Base-by-base conservation (phyloP, 2,329 filamentous ascomycete species). In the Ophiostoma angusticollis region DNA sequence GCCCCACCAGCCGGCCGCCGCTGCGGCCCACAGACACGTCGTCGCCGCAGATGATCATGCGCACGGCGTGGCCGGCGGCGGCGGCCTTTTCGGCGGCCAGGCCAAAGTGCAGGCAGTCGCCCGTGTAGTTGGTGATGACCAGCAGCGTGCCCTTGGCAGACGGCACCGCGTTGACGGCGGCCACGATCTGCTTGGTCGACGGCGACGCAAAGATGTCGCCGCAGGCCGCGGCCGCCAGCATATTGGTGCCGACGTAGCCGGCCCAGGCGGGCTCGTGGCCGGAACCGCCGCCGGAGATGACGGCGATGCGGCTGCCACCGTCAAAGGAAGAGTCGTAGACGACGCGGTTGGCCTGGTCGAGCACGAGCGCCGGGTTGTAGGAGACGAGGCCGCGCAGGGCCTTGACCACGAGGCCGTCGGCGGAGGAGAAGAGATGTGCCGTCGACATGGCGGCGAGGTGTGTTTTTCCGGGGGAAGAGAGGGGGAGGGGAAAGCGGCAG, bases 201-300 rank as follows among this genome's bases (percentile, higher is more conserved):
- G 75, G 75, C 6, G 67, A 73, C 13, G 75, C 74, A 47, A 80
- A 80, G 46, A 80, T 70, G 50, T 77, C 72, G 31, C 75, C 75
- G 4, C 64, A 65, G 5, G 74, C 74, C 5, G 73, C 68, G 5
- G 72, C 73, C 2, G 71, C 63, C n/a, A 80, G 64, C 57, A 78
- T 63, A 51, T 74, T 75, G 41, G 58, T 52, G 39, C 75, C 75
- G 2, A 80, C 75, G 48, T 78, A 79, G 39, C 74, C 74, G 2
- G 70, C 62, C 67, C 74, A 78, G 45, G 73, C 74, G 16, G 74
- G 74, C 49, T 78, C 74, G 53, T 72, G 70, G 31, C 70, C 70
- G 0, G 70, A 72, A 28, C 69, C 69, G 16, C 69, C 69, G n/a
- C 69, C 69, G 18, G 63, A 67, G 52, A 73, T 63, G 52, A 73